These are phyloP conservation scores for Bifiguratus adelaidae DNA, from an alignment of 192 early-diverging fungal species.

Conservation along the genomic window DNA sequence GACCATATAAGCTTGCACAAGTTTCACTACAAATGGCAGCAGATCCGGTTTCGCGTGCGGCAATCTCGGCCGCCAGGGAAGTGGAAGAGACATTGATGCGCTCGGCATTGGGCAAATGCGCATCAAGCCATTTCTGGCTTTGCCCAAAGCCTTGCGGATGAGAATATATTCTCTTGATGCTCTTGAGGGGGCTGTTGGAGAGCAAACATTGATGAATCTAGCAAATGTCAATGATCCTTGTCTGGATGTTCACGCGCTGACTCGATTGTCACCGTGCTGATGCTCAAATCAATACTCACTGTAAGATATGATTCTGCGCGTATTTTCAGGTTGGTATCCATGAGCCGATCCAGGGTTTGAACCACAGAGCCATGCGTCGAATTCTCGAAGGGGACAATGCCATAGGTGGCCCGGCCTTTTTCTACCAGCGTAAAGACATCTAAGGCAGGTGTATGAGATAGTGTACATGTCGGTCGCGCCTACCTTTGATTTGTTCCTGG, in stretches of 20 bases:
- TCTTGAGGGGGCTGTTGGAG: constrained; percentile 47
- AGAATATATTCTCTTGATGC: constrained; percentile 67
- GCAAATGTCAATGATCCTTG: not conserved
- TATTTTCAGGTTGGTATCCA: constrained; percentile 54
- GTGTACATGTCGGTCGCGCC: not conserved
- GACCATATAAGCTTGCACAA: constrained; percentile 68
- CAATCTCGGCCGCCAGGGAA: constrained; percentile 78
- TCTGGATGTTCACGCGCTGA: not conserved
- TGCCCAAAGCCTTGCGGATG: constrained; percentile 50
- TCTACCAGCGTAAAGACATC: constrained; percentile 77
- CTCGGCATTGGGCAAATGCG: constrained; percentile 61
- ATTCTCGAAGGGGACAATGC: constrained; percentile 93
- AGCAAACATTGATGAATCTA: not conserved
- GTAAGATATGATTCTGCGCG: constrained; percentile 72
- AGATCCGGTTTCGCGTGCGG: constrained; percentile 58
- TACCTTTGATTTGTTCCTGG: constrained; percentile 44
- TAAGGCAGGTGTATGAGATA: not conserved
- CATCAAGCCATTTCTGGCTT: constrained; percentile 59
- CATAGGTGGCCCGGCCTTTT: constrained; percentile 68
- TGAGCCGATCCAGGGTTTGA: constrained; percentile 73
- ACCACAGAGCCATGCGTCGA: constrained; percentile 82
- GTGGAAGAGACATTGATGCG: constrained; percentile 73
- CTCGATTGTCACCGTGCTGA: not conserved
- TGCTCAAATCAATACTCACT: constrained; percentile 9
- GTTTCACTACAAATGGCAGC: constrained; percentile 76